phyloP scores from a whole-genome alignment of 495 filamentous ascomycete species.

The Opeltia flavorubescens region DNA sequence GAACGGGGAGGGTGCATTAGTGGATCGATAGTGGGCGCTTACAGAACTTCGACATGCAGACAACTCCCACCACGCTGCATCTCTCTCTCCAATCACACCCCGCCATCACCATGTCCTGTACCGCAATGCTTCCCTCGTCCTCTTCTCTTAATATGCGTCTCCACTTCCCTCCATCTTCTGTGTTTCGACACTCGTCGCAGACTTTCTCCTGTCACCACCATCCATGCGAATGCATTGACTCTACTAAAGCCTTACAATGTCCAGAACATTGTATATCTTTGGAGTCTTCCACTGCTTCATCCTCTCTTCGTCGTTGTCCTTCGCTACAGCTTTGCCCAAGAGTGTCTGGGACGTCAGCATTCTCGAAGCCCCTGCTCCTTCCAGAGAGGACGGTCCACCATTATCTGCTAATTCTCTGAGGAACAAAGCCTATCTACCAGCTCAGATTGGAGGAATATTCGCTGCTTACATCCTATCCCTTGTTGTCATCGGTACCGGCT shows the following conservation, averaged over 20 bases:
- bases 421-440: slow-evolving; percentile 49
- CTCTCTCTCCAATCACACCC: slow-evolving; percentile 7
- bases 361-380: slow-evolving; percentile 40
- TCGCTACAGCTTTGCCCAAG: slow-evolving; percentile 9
- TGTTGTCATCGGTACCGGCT: slow-evolving; percentile 47
- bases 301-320: slow-evolving; percentile 4
- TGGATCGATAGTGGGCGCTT: slow-evolving; percentile 3
- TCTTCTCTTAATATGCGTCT: neutral
- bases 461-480: slow-evolving; percentile 66
- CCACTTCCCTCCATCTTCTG: neutral
- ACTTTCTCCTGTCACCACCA: slow-evolving; percentile 1
- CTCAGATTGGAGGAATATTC: slow-evolving; percentile 64
- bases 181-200: slow-evolving; percentile 2
- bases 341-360: slow-evolving; percentile 28
- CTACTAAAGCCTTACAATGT: slow-evolving; percentile 8
- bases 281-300: slow-evolving; percentile 1
- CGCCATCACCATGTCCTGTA: slow-evolving; percentile 3
- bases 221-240: slow-evolving; percentile 1
- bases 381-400: slow-evolving; percentile 43
- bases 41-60: slow-evolving; percentile 1
- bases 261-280: neutral
- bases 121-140: neutral
- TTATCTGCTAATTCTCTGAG: slow-evolving; percentile 37
- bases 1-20: no score
- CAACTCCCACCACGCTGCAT: neutral